Percentiles rank a stretch among this genome's conserved stretches.
These are phyloP conservation scores for Xylaria polymorpha DNA, from an alignment of 2,329 filamentous ascomycete genomes.

Conservation along the genomic window DNA sequence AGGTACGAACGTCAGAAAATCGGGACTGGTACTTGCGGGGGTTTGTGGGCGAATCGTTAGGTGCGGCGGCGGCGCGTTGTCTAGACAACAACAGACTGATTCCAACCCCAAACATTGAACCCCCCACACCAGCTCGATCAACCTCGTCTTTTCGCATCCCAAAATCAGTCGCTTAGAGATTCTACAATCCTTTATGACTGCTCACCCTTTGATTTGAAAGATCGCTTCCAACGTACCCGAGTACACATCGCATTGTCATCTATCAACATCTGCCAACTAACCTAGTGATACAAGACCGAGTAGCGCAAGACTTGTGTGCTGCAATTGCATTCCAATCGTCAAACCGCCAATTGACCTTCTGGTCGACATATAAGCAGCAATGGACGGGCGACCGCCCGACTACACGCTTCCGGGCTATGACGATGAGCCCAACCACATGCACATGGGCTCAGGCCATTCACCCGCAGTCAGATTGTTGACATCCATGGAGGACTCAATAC, in stretches of 20 bases:
- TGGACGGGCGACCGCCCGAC: conserved; percentile 67
- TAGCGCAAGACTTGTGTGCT: conserved; percentile 17
- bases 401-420: conserved; percentile 69
- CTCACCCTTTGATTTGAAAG: conserved; percentile 6
- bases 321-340: conserved; percentile 34
- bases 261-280: conserved; percentile 6
- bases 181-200: conserved; percentile 1
- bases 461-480: conserved; percentile 71
- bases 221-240: background rate
- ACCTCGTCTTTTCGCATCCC: conserved; percentile 12
- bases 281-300: conserved; percentile 12
- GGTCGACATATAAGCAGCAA: conserved; percentile 45
- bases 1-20: conserved; percentile 9
- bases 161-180: conserved; percentile 4
- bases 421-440: conserved; percentile 62
- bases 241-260: conserved; percentile 20
- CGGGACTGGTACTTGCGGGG: conserved; percentile 9
- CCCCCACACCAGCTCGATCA: conserved; percentile 16
- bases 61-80: conserved; percentile 25
- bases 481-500: conserved; percentile 67
- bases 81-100: conserved; percentile 28
- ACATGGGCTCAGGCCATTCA: conserved; percentile 57
- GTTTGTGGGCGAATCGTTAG: conserved; percentile 8
- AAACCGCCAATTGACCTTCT: conserved; percentile 4
- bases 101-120: conserved; percentile 28